Evolutionary conservation across 108 stramenopile species (phyloP).

Genomic region (Nitzschia putrida): DNA sequence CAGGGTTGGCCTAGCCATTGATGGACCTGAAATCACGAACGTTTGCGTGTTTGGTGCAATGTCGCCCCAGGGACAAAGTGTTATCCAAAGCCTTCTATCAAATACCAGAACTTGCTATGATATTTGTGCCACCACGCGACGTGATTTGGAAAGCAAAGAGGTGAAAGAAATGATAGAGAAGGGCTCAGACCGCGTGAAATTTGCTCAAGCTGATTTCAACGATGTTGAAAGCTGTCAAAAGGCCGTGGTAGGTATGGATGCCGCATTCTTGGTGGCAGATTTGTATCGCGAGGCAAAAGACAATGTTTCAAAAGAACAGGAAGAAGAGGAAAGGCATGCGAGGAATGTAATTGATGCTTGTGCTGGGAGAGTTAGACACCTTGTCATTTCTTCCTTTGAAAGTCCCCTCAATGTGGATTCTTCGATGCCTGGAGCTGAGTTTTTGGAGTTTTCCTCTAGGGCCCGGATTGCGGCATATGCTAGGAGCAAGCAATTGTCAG

Average conservation of each 20-base stretch:
- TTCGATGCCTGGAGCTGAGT: conserved; percentile 6
- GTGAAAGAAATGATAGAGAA: conserved; percentile 28
- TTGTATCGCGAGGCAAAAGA: conserved; percentile 18
- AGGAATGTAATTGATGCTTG: conserved; percentile 71
- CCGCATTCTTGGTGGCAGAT: conserved; percentile 58
- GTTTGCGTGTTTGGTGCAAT: conserved; percentile 64
- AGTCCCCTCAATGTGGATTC: conserved; percentile 6
- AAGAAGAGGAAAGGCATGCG: conserved; percentile 39
- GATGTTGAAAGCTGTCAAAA: conserved; percentile 40
- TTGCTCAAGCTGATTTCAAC: conserved; percentile 42
- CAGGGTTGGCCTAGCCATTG: conserved; percentile 46
- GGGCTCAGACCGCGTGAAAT: conserved; percentile 44
- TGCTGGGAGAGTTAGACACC: conserved; percentile 45
- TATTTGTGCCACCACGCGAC: conserved; percentile 43
- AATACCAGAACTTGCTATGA: conserved; percentile 51
- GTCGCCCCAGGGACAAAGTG: conserved; percentile 48
- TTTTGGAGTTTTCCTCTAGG: conserved; percentile 42
- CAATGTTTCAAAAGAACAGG: neutral
- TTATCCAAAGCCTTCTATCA: conserved; percentile 54
- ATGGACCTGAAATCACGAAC: conserved; percentile 48
- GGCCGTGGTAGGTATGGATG: conserved; percentile 50
- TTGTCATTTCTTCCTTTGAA: conserved; percentile 62
- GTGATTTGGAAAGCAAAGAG: conserved; percentile 16
- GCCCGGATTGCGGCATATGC: conserved; percentile 59
- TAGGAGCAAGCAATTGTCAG: conserved; percentile 50